Percentiles rank a stretch among this genome's conserved stretches.
Evolutionary conservation across 2,329 filamentous ascomycete species (phyloP).

Genomic region (Colletotrichum sp.): DNA sequence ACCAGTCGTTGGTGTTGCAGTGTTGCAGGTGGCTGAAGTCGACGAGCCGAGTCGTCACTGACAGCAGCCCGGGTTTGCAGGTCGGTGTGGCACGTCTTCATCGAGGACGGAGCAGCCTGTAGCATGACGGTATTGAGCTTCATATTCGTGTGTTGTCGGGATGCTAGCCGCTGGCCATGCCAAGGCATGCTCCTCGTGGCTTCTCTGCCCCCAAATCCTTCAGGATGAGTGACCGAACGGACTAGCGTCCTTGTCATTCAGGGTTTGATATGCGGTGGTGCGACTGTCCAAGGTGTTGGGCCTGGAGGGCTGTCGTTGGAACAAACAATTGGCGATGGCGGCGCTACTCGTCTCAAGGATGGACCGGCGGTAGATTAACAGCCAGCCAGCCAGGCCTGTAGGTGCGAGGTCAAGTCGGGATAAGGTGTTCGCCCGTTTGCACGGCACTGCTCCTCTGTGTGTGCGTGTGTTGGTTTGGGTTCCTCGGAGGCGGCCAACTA

Average conservation of each 20-base stretch:
- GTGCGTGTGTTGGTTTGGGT: slow-evolving; percentile 12
- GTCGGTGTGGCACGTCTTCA: not conserved
- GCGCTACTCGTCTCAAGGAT: slow-evolving; percentile 6
- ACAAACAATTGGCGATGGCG: slow-evolving; percentile 9
- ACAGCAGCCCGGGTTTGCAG: not conserved
- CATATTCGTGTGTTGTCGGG: not conserved
- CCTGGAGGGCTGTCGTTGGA: slow-evolving; percentile 6
- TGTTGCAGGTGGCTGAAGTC: not conserved
- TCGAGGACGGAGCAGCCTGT: not conserved
- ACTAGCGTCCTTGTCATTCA: not conserved
- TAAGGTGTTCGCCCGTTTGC: not conserved
- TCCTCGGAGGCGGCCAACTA: slow-evolving; percentile 9
- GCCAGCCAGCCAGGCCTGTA: not conserved
- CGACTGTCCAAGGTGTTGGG: not conserved
- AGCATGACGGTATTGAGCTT: not conserved
- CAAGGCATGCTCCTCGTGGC: not conserved
- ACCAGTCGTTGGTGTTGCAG: not conserved
- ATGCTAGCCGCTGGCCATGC: not conserved
- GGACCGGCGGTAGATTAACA: not conserved
- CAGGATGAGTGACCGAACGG: not conserved
- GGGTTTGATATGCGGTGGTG: not conserved
- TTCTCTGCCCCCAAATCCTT: not conserved
- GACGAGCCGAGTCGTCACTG: not conserved
- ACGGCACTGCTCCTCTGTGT: not conserved
- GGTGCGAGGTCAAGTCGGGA: slow-evolving; percentile 3